These are phyloP conservation scores for Immersiella caudata DNA, from an alignment of 495 filamentous ascomycete species.

Conservation along the genomic window DNA sequence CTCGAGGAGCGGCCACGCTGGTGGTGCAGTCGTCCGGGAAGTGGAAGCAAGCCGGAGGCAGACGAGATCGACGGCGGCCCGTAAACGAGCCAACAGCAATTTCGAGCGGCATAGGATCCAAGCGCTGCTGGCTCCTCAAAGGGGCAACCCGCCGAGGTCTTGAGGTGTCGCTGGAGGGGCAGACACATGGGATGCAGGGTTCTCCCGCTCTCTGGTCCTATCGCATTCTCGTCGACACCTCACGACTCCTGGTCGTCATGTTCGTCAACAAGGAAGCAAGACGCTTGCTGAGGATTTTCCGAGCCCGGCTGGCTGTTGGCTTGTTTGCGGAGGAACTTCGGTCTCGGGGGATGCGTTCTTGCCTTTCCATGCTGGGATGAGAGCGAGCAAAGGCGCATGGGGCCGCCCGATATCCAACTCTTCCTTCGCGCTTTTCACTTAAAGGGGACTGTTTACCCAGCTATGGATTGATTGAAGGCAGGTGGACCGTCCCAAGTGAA, in stretches of 20 bases:
- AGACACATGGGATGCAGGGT: neutral
- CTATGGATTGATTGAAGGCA: neutral
- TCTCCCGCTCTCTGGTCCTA: conserved; percentile 4
- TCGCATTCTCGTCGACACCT: conserved; percentile 12
- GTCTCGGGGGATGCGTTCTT: neutral
- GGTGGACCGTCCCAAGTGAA: neutral
- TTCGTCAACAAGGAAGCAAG: neutral
- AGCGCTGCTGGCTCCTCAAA: neutral
- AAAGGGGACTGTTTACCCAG: neutral
- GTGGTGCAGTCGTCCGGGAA: conserved; percentile 9
- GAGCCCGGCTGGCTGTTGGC: neutral
- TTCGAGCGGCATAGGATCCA: conserved; percentile 1
- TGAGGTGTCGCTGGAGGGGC: neutral
- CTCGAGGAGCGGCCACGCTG: neutral
- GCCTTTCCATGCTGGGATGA: neutral
- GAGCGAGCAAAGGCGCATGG: neutral
- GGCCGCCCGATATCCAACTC: neutral
- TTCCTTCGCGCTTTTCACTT: neutral
- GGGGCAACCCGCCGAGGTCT: neutral
- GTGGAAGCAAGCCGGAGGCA: neutral
- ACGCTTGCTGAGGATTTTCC: neutral
- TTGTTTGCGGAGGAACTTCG: neutral
- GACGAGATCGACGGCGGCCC: conserved; percentile 1
- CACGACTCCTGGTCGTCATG: neutral
- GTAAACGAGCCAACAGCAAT: conserved; percentile 22